These are phyloP conservation scores for Cytospora piceae DNA, from an alignment of 2,329 filamentous ascomycete species.

Conservation along the genomic window DNA sequence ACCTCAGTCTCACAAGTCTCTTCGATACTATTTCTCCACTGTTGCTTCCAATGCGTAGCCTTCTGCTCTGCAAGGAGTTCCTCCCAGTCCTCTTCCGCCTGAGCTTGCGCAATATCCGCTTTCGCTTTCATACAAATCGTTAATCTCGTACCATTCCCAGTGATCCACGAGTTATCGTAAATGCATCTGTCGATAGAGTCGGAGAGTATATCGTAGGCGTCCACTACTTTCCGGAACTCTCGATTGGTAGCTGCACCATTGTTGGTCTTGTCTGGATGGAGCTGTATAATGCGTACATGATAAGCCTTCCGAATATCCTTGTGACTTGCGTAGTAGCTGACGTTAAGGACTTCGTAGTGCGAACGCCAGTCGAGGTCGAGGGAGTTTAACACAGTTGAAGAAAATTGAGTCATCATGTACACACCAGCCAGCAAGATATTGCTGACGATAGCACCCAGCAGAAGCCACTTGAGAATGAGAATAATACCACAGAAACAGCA, in stretches of 20 bases:
- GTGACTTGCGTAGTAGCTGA: not conserved
- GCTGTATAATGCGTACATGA: not conserved
- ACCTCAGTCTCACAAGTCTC: not conserved
- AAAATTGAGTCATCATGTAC: not conserved
- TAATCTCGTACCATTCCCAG: not conserved
- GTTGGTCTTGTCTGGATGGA: not conserved
- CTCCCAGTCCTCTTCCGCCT: not conserved
- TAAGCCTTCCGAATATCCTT: not conserved
- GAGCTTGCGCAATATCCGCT: not conserved
- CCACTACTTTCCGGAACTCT: not conserved
- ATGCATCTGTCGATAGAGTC: not conserved
- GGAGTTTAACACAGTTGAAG: not conserved
- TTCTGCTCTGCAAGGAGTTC: not conserved
- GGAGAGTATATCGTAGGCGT: not conserved
- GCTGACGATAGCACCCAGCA: not conserved
- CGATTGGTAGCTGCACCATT: not conserved
- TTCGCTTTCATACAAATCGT: not conserved
- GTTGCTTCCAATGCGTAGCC: not conserved
- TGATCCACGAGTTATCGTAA: not conserved
- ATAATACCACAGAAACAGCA: not conserved
- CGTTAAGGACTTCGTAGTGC: not conserved
- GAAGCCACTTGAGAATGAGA: not conserved
- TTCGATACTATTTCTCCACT: not conserved
- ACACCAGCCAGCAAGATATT: not conserved
- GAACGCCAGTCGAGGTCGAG: not conserved